These are phyloP conservation scores for Aspergillus neoniger DNA, from an alignment of 2,329 filamentous ascomycete genomes.

Conservation along the genomic window DNA sequence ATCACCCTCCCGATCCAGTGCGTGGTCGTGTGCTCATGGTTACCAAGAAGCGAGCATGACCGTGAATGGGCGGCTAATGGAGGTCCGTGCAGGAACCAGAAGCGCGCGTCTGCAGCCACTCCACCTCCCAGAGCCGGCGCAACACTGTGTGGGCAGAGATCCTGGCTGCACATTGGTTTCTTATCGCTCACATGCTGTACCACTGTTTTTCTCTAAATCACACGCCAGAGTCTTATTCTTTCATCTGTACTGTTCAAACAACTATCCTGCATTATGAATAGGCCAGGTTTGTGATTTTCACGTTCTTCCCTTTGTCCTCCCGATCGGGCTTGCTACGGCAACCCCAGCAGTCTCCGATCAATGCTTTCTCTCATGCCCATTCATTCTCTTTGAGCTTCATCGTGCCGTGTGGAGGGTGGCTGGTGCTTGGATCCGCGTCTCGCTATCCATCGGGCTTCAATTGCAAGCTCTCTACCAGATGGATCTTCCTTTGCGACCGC, in stretches of 20 bases:
- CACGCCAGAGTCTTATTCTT: conserved; percentile 7
- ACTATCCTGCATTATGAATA: conserved; percentile 46
- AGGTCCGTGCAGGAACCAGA: conserved; percentile 22
- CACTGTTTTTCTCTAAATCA: conserved; percentile 5
- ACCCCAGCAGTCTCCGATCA: conserved; percentile 6
- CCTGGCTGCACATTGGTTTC: conserved; percentile 18
- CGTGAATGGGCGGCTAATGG: conserved; percentile 6
- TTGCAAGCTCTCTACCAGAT: conserved; percentile 21
- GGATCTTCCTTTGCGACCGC: conserved; percentile 26
- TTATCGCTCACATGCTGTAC: conserved; percentile 7
- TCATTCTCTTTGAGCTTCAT: conserved; percentile 3
- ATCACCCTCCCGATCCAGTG: not conserved
- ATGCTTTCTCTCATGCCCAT: conserved; percentile 6
- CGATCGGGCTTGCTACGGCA: conserved; percentile 17
- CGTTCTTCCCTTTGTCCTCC: conserved; percentile 26
- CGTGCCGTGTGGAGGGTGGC: not conserved
- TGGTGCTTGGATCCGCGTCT: conserved; percentile 9
- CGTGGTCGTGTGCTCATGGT: not conserved
- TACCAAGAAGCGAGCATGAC: not conserved
- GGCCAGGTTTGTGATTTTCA: conserved; percentile 49
- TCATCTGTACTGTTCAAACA: conserved; percentile 19
- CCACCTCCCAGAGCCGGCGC: conserved; percentile 33
- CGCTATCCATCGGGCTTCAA: conserved; percentile 21
- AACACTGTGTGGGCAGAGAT: conserved; percentile 24
- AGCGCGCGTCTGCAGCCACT: conserved; percentile 30